Evolutionary conservation across 306 rosid species (phyloP).

Genomic region (Castanospermum australe): DNA sequence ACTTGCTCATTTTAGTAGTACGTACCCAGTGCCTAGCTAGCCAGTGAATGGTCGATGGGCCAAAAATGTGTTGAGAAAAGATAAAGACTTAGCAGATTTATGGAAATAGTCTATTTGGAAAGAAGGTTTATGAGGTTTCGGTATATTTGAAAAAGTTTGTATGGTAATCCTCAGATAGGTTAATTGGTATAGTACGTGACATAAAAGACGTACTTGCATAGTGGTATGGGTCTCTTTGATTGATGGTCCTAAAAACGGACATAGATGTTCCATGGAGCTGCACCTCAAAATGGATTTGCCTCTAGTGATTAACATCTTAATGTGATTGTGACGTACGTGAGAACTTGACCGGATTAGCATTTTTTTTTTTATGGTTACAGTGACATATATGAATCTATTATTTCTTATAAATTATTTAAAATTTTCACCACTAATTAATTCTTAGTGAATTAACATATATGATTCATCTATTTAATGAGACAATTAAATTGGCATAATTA

Average conservation of each 20-base stretch:
- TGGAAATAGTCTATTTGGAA: constrained; percentile 26
- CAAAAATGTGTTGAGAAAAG: constrained; percentile 19
- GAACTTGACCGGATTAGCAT: constrained; percentile 18
- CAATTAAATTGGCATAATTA: background rate
- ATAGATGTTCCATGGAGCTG: background rate
- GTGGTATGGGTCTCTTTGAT: background rate
- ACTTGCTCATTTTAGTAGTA: background rate
- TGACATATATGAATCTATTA: no score
- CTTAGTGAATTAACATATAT: no score
- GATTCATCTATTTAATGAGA: background rate
- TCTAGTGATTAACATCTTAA: constrained; percentile 29
- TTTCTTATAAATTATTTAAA: no score
- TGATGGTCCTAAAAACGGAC: constrained; percentile 23
- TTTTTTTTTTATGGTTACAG: no score
- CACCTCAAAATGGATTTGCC: constrained; percentile 1
- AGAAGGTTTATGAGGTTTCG: constrained; percentile 26
- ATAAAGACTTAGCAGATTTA: constrained; percentile 16
- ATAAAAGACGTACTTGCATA: background rate
- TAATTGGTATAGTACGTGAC: background rate
- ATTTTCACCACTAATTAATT: no score
- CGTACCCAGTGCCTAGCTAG: background rate
- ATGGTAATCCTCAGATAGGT: background rate
- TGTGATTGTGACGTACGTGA: constrained; percentile 41
- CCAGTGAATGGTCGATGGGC: background rate
- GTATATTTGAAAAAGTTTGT: constrained; percentile 31